Conservation (phyloP, 2,329 filamentous ascomycete genomes). For the Verticillium alfalfae region DNA sequence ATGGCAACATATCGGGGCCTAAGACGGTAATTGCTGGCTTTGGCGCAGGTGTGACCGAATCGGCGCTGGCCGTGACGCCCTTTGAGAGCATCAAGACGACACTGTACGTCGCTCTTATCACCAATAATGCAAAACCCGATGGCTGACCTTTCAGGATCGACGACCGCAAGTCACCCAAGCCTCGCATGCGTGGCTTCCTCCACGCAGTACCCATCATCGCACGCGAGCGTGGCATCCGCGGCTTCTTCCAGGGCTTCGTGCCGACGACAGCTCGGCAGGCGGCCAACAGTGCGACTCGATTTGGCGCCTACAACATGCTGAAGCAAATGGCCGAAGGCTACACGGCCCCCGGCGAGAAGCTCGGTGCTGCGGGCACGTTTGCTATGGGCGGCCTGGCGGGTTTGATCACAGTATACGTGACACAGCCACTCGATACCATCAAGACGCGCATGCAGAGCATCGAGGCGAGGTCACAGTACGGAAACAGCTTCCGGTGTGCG, state of each 20-base stretch:
- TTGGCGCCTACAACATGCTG: slow-evolving; percentile 83
- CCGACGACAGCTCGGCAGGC: slow-evolving; percentile 93
- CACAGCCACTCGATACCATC: slow-evolving; percentile 78
- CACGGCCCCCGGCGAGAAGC: slow-evolving; percentile 89
- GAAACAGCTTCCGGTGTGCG: slow-evolving; percentile 82
- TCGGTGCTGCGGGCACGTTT: slow-evolving; percentile 83
- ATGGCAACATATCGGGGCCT: slow-evolving; percentile 86
- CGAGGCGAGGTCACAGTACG: slow-evolving; percentile 74
- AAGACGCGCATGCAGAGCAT: slow-evolving; percentile 99
- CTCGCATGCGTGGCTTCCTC: slow-evolving; percentile 85
- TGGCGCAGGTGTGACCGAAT: slow-evolving; percentile 91
- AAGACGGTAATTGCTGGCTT: slow-evolving; percentile 91
- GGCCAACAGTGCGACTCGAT: slow-evolving; percentile 88
- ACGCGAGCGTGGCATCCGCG: slow-evolving; percentile 78
- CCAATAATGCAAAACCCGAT: background rate
- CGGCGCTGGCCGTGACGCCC: slow-evolving; percentile 85
- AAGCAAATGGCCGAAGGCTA: slow-evolving; percentile 91
- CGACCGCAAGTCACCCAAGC: slow-evolving; percentile 80
- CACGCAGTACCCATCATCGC: slow-evolving; percentile 85
- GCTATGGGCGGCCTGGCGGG: slow-evolving; percentile 85
- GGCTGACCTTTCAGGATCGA: slow-evolving; percentile 63
- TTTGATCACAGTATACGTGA: slow-evolving; percentile 80
- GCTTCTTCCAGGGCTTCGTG: slow-evolving; percentile 96
- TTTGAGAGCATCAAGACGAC: slow-evolving; percentile 99
- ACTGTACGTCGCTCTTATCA: slow-evolving; percentile 45